A percentile compares a stretch with the other conserved stretches of the same genome.
Evolutionary conservation across 177 flowering plant species (phyloP).

Genomic region (Telopea speciosissima): DNA sequence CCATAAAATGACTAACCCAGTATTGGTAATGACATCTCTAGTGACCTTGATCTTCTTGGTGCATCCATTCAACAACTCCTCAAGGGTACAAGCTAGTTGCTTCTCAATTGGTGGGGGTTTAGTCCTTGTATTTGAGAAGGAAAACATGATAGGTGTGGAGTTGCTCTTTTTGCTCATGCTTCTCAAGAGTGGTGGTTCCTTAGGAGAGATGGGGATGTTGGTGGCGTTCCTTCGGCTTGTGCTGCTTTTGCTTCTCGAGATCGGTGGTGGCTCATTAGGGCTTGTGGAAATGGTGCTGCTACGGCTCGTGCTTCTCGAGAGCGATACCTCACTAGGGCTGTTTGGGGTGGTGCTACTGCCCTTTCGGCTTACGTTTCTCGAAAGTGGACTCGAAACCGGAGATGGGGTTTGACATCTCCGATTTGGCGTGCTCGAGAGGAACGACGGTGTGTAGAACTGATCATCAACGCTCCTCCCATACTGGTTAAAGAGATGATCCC

Average conservation of each 20-base stretch:
- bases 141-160: constrained; percentile 39
- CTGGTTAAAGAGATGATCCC: not conserved
- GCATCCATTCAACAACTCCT: constrained; percentile 73
- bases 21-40: constrained; percentile 41
- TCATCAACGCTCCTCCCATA: constrained; percentile 16
- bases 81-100: constrained; percentile 63
- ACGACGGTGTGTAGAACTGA: not conserved
- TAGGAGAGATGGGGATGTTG: too few relatives aligned
- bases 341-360: constrained; percentile 2
- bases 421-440: constrained; percentile 11
- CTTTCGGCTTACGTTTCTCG: constrained; percentile 13
- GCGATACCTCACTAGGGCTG: not conserved
- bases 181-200: not conserved
- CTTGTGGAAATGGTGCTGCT: not conserved
- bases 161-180: constrained; percentile 19
- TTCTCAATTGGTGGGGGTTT: constrained; percentile 55
- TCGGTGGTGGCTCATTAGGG: too few relatives aligned
- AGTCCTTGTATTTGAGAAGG: constrained; percentile 32
- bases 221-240: too few relatives aligned
- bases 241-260: too few relatives aligned
- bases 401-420: constrained; percentile 9
- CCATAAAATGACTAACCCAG: constrained; percentile 48
- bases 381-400: not conserved
- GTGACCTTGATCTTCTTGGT: constrained; percentile 58
- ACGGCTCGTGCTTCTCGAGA: constrained; percentile 7